Evolutionary conservation across 306 rosid genomes (phyloP).

Genomic region (Sophora flavescens): DNA sequence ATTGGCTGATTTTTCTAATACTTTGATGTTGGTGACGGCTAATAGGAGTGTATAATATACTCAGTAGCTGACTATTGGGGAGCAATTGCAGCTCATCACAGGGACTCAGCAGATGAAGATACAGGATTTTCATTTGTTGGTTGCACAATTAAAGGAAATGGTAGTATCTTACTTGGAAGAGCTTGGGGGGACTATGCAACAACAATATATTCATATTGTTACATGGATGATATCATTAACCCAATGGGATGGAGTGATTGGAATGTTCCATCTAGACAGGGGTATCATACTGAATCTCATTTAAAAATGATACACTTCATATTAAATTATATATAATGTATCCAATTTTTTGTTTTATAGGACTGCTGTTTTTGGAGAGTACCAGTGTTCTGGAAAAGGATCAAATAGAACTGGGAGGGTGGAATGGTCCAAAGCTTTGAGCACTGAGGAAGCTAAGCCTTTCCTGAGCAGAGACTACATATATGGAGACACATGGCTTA

Average conservation of each 20-base stretch:
- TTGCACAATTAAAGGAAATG: slow-evolving; percentile 67
- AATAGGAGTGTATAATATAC: slow-evolving; percentile 63
- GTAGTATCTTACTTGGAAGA: slow-evolving; percentile 65
- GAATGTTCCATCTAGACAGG: slow-evolving; percentile 58
- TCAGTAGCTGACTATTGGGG: slow-evolving; percentile 65
- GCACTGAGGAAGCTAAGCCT: slow-evolving; percentile 51
- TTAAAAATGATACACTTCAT: neutral
- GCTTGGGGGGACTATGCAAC: slow-evolving; percentile 80
- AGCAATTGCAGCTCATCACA: slow-evolving; percentile 85
- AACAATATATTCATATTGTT: slow-evolving; percentile 61
- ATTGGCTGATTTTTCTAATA: neutral
- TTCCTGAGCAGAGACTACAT: slow-evolving; percentile 60
- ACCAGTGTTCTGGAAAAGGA: slow-evolving; percentile 66
- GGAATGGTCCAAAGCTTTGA: slow-evolving; percentile 60
- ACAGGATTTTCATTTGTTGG: slow-evolving; percentile 72
- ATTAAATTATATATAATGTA: neutral
- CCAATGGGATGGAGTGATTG: slow-evolving; percentile 78
- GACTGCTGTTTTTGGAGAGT: slow-evolving; percentile 67
- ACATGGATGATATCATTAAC: slow-evolving; percentile 55
- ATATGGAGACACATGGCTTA: slow-evolving; percentile 70
- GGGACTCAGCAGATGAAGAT: slow-evolving; percentile 56
- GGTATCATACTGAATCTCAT: slow-evolving; percentile 39
- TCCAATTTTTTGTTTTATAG: slow-evolving; percentile 37
- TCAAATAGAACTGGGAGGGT: slow-evolving; percentile 60
- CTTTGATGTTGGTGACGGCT: slow-evolving; percentile 11